Conservation (phyloP, 805 yeast species). For the Ogataea pilisensis region DNA sequence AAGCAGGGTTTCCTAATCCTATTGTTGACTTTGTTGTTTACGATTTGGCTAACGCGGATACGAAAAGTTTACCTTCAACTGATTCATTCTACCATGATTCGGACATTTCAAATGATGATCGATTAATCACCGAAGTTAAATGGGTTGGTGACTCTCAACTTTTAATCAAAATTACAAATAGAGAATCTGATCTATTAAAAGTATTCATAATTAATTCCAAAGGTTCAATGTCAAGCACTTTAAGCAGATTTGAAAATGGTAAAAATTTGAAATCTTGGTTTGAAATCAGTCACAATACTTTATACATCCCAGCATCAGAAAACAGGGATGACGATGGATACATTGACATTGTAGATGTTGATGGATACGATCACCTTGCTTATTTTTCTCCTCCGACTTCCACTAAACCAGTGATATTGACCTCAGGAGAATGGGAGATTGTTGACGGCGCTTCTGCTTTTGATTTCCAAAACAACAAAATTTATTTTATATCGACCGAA, state of each 20-base stretch:
- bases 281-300: conserved; percentile 65
- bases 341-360: conserved; percentile 67
- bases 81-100: conserved; percentile 41
- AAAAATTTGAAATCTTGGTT: conserved; percentile 62
- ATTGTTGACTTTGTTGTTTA: conserved; percentile 50
- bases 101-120: conserved; percentile 37
- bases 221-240: conserved; percentile 27
- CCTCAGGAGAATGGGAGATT: conserved; percentile 90
- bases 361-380: conserved; percentile 72
- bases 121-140: conserved; percentile 60
- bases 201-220: conserved; percentile 50
- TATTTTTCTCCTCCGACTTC: conserved; percentile 72
- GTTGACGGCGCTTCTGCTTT: conserved; percentile 63
- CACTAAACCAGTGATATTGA: conserved; percentile 52
- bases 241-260: conserved; percentile 46
- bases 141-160: conserved; percentile 61
- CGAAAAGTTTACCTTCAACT: conserved; percentile 18
- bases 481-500: conserved; percentile 70
- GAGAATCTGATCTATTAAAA: conserved; percentile 64
- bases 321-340: conserved; percentile 61
- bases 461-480: conserved; percentile 48
- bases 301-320: conserved; percentile 49
- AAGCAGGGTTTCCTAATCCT: conserved; percentile 79
- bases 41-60: conserved; percentile 28
- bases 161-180: conserved; percentile 55